phyloP scores from a whole-genome alignment of 495 filamentous ascomycete genomes.

The Melanomma pulvis-pyrius region DNA sequence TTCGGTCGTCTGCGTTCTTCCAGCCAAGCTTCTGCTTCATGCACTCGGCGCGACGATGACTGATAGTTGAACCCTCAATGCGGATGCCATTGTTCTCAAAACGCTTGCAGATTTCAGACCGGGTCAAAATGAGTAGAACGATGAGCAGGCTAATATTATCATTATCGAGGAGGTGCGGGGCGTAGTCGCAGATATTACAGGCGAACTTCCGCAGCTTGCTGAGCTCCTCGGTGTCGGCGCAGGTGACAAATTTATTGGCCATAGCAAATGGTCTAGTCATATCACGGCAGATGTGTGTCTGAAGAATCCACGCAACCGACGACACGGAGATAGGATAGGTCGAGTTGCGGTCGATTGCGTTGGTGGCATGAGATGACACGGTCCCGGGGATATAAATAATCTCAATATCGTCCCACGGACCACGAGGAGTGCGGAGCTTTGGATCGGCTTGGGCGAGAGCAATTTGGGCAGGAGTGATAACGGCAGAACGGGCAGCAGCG shows the following conservation, averaged over 20 bases:
- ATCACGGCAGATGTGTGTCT: slow-evolving; percentile 25
- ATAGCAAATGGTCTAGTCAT: slow-evolving; percentile 27
- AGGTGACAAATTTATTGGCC: slow-evolving; percentile 25
- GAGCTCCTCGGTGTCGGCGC: slow-evolving; percentile 20
- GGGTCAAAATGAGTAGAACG: slow-evolving; percentile 35
- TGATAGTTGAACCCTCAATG: slow-evolving; percentile 37
- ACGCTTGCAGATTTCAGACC: slow-evolving; percentile 28
- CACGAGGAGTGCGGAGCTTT: slow-evolving; percentile 4
- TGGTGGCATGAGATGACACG: slow-evolving; percentile 34
- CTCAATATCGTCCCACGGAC: slow-evolving; percentile 37
- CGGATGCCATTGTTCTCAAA: slow-evolving; percentile 36
- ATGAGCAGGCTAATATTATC: slow-evolving; percentile 36
- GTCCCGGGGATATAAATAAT: slow-evolving; percentile 38
- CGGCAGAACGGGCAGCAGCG: slow-evolving; percentile 20
- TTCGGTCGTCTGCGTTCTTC: slow-evolving; percentile 21
- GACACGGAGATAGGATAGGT: slow-evolving; percentile 34
- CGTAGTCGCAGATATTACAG: slow-evolving; percentile 30
- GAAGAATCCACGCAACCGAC: slow-evolving; percentile 23
- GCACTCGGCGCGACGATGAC: slow-evolving; percentile 32
- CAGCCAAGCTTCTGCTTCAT: slow-evolving; percentile 34
- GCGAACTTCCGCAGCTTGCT: slow-evolving; percentile 22
- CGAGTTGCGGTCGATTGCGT: slow-evolving; percentile 25
- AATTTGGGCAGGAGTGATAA: background rate
- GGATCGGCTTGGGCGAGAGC: background rate
- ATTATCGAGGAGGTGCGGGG: slow-evolving; percentile 37